These are phyloP conservation scores for Saksenaea oblongispora DNA, from an alignment of 371 early-diverging fungal species.

Conservation along the genomic window DNA sequence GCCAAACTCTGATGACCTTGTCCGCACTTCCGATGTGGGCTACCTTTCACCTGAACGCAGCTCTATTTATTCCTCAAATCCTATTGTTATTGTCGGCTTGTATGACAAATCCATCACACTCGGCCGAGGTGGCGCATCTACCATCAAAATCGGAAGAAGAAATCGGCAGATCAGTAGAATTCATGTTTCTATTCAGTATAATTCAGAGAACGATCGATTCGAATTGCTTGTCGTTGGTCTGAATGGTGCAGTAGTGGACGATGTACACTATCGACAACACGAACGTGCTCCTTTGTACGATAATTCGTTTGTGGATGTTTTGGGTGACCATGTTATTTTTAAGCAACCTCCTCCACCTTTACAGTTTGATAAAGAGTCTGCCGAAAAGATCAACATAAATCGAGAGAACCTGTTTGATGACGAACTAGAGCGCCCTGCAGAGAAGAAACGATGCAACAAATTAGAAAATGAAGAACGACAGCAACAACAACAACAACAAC, in stretches of 20 bases:
- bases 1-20: constrained; percentile 41
- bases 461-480: constrained; percentile 2
- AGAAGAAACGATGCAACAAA: not conserved
- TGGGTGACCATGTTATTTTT: constrained; percentile 36
- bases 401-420: constrained; percentile 9
- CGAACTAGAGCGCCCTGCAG: not conserved
- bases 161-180: constrained; percentile 62
- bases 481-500: not conserved
- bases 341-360: constrained; percentile 22
- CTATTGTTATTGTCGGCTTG: constrained; percentile 40
- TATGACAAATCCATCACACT: constrained; percentile 49
- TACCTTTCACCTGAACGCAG: constrained; percentile 11
- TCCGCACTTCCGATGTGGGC: constrained; percentile 27
- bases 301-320: constrained; percentile 38
- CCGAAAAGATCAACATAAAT: not conserved
- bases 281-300: constrained; percentile 30
- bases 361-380: constrained; percentile 3
- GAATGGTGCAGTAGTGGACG: constrained; percentile 51
- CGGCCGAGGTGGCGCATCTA: constrained; percentile 58
- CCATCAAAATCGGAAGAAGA: constrained; percentile 58
- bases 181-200: constrained; percentile 57
- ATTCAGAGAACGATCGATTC: constrained; percentile 26
- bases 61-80: not conserved
- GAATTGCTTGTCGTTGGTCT: constrained; percentile 57
- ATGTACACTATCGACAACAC: constrained; percentile 34